These are phyloP conservation scores for Cerioporus squamosus DNA, from an alignment of 1,284 basidiomycete genomes.

Conservation along the genomic window DNA sequence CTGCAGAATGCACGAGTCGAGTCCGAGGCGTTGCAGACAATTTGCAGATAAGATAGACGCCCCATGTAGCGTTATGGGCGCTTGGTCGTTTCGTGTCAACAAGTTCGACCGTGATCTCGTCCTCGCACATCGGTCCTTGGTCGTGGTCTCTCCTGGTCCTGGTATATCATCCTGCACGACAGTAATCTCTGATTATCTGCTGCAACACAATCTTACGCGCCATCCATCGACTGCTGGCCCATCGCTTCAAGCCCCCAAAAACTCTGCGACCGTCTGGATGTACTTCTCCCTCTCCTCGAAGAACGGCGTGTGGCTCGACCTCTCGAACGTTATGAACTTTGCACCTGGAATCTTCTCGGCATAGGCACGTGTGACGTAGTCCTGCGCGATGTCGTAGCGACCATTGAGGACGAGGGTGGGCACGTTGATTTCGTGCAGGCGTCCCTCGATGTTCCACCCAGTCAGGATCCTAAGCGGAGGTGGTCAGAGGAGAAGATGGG, in stretches of 20 bases:
- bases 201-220: too few species aligned
- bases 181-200: too few species aligned
- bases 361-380: conserved; percentile 28
- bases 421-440: conserved; percentile 28
- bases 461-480: conserved; percentile 45
- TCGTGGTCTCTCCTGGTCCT: background rate
- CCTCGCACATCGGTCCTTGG: background rate
- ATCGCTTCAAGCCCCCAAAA: too few species aligned
- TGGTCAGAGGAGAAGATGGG: conserved; percentile 46
- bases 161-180: too few species aligned
- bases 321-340: conserved; percentile 31
- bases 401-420: conserved; percentile 37
- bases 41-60: conserved; percentile 28
- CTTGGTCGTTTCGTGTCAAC: too few species aligned
- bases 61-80: background rate
- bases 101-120: too few species aligned
- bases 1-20: background rate
- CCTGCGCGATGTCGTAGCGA: conserved; percentile 29
- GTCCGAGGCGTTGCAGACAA: conserved; percentile 6
- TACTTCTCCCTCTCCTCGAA: conserved; percentile 31
- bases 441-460: conserved; percentile 33
- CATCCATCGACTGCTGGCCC: too few species aligned
- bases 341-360: conserved; percentile 27
- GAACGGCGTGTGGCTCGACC: conserved; percentile 33
- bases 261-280: conserved; percentile 17